phyloP scores from a whole-genome alignment of 495 filamentous ascomycete genomes.

The Talaromyces wortmannii region DNA sequence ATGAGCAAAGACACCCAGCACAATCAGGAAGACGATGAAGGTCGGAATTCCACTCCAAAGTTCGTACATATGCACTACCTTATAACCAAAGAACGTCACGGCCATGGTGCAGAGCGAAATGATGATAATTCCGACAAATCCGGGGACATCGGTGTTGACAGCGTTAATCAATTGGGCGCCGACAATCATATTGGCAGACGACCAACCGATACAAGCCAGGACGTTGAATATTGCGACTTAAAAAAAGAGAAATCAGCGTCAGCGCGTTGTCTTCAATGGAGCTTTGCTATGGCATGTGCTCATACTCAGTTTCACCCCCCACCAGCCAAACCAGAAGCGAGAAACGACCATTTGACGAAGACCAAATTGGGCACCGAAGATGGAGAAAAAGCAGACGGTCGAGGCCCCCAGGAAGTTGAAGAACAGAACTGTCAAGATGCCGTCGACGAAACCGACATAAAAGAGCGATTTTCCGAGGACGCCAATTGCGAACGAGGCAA shows the following conservation, averaged over 20 bases:
- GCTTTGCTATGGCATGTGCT: neutral
- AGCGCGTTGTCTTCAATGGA: too few species aligned
- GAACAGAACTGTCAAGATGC: slow-evolving; percentile 69
- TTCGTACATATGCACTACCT: slow-evolving; percentile 75
- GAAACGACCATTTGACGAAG: slow-evolving; percentile 84
- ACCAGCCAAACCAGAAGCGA: slow-evolving; percentile 74
- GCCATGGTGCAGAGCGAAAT: slow-evolving; percentile 65
- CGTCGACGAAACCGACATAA: slow-evolving; percentile 65
- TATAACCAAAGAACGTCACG: slow-evolving; percentile 72
- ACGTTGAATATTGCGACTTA: slow-evolving; percentile 70
- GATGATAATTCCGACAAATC: slow-evolving; percentile 71
- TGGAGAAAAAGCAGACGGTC: slow-evolving; percentile 74
- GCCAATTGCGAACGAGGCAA: slow-evolving; percentile 76
- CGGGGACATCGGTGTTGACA: slow-evolving; percentile 63
- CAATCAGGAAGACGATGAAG: slow-evolving; percentile 70
- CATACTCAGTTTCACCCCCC: slow-evolving; percentile 60
- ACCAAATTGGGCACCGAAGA: slow-evolving; percentile 71
- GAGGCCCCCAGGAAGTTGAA: slow-evolving; percentile 70
- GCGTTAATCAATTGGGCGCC: slow-evolving; percentile 75
- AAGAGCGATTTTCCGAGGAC: slow-evolving; percentile 63
- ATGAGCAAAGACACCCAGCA: slow-evolving; percentile 66
- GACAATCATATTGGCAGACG: slow-evolving; percentile 71
- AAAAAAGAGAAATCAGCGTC: neutral
- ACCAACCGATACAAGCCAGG: slow-evolving; percentile 72
- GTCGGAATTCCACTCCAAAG: slow-evolving; percentile 74